Evolutionary conservation across 2,329 filamentous ascomycete genomes (phyloP).

Genomic region (Stagonosporopsis rhizophila): DNA sequence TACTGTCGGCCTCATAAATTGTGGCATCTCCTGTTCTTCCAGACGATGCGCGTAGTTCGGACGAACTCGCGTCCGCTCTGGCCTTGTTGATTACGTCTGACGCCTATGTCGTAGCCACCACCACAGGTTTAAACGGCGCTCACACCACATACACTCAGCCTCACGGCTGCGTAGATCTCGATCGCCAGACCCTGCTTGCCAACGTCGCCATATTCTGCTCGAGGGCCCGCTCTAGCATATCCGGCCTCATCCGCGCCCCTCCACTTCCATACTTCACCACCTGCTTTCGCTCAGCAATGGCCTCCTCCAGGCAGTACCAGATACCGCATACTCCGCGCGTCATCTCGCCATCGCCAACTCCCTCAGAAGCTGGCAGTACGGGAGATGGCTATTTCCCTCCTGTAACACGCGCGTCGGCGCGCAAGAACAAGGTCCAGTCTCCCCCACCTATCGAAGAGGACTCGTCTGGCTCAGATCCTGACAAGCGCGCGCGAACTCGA

Average conservation of each 20-base stretch:
- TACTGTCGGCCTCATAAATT: slow-evolving; percentile 35
- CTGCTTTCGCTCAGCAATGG: slow-evolving; percentile 50
- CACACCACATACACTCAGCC: slow-evolving; percentile 29
- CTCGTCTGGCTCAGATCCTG: slow-evolving; percentile 61
- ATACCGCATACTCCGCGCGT: slow-evolving; percentile 84
- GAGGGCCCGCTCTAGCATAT: slow-evolving; percentile 51
- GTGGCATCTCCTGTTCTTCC: slow-evolving; percentile 42
- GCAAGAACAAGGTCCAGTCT: slow-evolving; percentile 65
- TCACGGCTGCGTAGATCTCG: slow-evolving; percentile 12
- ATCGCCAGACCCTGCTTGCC: slow-evolving; percentile 26
- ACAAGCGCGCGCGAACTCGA: slow-evolving; percentile 69
- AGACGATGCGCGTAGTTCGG: slow-evolving; percentile 46
- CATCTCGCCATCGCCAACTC: slow-evolving; percentile 81
- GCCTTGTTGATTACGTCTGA: slow-evolving; percentile 25
- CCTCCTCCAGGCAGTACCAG: slow-evolving; percentile 59
- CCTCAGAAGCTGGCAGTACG: slow-evolving; percentile 54
- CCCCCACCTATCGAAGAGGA: slow-evolving; percentile 69
- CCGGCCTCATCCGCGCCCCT: slow-evolving; percentile 64
- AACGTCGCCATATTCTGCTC: slow-evolving; percentile 37
- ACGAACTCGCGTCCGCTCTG: slow-evolving; percentile 40
- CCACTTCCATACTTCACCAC: slow-evolving; percentile 65
- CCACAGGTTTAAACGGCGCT: slow-evolving; percentile 23
- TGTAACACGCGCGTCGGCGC: slow-evolving; percentile 76
- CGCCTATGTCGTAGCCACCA: slow-evolving; percentile 36
- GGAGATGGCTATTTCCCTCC: slow-evolving; percentile 73